These are phyloP conservation scores for Mycena vulgaris DNA, from an alignment of 768 basidiomycete genomes.

Conservation along the genomic window DNA sequence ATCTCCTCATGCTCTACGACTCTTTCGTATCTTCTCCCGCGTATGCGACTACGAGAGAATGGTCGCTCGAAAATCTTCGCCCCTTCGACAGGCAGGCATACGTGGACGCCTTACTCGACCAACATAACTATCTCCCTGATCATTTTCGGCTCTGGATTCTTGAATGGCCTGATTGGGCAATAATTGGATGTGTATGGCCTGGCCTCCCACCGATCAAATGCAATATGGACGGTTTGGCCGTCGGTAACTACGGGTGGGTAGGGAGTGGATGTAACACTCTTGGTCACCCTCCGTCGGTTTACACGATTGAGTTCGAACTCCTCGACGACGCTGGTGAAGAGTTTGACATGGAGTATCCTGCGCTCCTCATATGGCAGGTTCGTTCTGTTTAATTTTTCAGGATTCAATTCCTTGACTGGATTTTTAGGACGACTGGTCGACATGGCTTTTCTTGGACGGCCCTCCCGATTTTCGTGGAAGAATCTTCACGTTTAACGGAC, in stretches of 20 bases:
- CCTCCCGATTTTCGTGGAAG: background rate
- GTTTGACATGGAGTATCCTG: background rate
- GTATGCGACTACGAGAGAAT: background rate
- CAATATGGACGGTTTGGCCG: too few relatives aligned
- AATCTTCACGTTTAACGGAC: background rate
- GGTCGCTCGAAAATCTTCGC: slow-evolving; percentile 21
- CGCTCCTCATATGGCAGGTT: background rate
- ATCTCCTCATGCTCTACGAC: background rate
- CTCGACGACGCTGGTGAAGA: background rate
- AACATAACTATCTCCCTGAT: slow-evolving; percentile 34
- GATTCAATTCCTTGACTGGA: background rate
- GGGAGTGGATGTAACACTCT: too few relatives aligned
- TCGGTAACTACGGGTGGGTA: too few relatives aligned
- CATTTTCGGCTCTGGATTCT: slow-evolving; percentile 42
- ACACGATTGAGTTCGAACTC: background rate
- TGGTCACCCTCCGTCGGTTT: background rate
- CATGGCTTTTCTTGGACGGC: background rate
- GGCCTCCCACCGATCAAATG: too few relatives aligned
- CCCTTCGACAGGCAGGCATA: slow-evolving; percentile 24
- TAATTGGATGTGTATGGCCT: slow-evolving; percentile 42
- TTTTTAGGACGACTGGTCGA: background rate
- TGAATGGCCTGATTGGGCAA: slow-evolving; percentile 43
- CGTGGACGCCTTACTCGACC: slow-evolving; percentile 26
- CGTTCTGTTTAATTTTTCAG: background rate
- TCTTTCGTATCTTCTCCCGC: background rate